Percentiles rank a stretch among this genome's conserved stretches.
Conservation (phyloP, 495 filamentous ascomycete genomes). For the Podospora pseudoanserina region DNA sequence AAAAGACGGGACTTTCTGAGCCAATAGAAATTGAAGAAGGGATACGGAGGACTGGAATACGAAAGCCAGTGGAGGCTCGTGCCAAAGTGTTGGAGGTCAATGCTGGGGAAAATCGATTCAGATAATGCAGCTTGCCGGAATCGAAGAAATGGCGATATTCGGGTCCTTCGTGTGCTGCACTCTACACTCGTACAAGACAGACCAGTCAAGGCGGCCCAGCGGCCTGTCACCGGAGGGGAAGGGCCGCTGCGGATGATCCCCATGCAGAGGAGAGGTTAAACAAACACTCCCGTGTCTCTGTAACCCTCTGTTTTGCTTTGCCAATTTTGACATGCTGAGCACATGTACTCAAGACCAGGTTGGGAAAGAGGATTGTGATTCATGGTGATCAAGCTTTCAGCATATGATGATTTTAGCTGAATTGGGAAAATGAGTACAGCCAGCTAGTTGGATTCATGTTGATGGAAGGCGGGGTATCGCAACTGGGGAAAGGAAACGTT, state of each 20-base stretch:
- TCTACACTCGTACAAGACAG: background rate
- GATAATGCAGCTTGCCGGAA: conserved; percentile 4
- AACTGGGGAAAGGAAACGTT: background rate
- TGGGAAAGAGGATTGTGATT: background rate
- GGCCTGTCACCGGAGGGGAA: conserved; percentile 2
- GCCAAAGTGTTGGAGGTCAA: conserved; percentile 4
- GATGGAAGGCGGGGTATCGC: background rate
- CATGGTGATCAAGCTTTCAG: background rate
- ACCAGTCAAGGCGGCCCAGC: conserved; percentile 1
- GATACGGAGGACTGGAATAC: background rate
- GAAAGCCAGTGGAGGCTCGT: conserved; percentile 3
- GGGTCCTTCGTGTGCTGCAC: background rate
- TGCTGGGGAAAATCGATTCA: background rate
- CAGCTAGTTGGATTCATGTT: background rate
- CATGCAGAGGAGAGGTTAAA: background rate
- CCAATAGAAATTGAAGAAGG: background rate
- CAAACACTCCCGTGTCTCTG: background rate
- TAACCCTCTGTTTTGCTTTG: background rate
- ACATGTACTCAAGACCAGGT: background rate
- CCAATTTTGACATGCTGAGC: background rate
- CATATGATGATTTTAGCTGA: background rate
- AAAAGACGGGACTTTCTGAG: background rate
- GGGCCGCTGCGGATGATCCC: conserved; percentile 10
- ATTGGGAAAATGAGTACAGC: background rate
- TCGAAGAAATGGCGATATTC: background rate